phyloP scores from a whole-genome alignment of 768 basidiomycete genomes.

The Leucocoprinus birnbaumii region DNA sequence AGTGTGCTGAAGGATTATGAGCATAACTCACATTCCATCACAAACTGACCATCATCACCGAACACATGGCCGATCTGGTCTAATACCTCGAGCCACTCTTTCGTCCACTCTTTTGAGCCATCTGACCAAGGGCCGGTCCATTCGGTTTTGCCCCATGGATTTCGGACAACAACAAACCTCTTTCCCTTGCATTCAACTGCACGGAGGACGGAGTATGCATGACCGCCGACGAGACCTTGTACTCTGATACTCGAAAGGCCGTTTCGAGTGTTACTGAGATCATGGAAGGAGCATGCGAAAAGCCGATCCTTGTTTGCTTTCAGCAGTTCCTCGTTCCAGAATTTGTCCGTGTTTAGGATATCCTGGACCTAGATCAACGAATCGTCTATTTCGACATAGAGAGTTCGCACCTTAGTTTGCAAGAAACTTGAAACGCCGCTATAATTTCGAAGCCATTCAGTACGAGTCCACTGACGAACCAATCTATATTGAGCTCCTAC shows the following conservation, averaged over 20 bases:
- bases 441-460: background rate
- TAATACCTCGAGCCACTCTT: conserved; percentile 41
- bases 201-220: conserved; percentile 46
- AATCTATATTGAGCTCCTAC: conserved; percentile 22
- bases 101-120: conserved; percentile 48
- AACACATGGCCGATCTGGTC: conserved; percentile 38
- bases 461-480: background rate
- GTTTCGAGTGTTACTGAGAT: conserved; percentile 29
- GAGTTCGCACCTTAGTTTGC: conserved; percentile 35
- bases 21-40: conserved; percentile 44
- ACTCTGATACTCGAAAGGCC: conserved; percentile 25
- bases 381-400: no score
- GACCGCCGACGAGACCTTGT: conserved; percentile 36
- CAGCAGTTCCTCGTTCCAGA: conserved; percentile 53
- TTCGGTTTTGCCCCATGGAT: conserved; percentile 48
- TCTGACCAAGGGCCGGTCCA: conserved; percentile 51
- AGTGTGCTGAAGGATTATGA: background rate
- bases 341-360: conserved; percentile 45
- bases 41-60: conserved; percentile 47
- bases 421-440: conserved; percentile 44
- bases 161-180: conserved; percentile 45
- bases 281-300: conserved; percentile 49
- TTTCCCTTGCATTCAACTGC: conserved; percentile 43
- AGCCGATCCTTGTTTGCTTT: conserved; percentile 49
- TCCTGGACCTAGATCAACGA: conserved; percentile 23